phyloP scores from a whole-genome alignment of 495 filamentous ascomycete species.

The Paragyromitra xinjiangensis region DNA sequence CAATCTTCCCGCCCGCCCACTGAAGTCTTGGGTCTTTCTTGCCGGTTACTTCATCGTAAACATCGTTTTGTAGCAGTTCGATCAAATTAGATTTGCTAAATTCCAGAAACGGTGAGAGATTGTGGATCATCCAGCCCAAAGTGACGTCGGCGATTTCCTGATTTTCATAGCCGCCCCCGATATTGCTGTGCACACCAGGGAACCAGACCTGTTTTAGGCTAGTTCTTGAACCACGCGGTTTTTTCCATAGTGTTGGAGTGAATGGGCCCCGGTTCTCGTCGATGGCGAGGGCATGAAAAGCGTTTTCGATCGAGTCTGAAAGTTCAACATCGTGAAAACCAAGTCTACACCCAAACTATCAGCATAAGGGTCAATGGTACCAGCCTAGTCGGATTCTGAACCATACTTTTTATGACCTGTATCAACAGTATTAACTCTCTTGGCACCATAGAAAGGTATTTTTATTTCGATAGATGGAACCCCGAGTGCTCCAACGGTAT shows the following conservation, averaged over 20 bases:
- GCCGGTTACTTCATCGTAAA: constrained; percentile 32
- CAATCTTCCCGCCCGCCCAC: constrained; percentile 53
- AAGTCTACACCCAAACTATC: constrained; percentile 62
- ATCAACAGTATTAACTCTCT: constrained; percentile 58
- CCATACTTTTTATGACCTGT: constrained; percentile 63
- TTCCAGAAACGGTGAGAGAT: constrained; percentile 51
- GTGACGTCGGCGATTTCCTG: constrained; percentile 71
- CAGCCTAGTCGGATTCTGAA: background rate
- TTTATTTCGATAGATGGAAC: constrained; percentile 59
- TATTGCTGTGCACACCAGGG: constrained; percentile 72
- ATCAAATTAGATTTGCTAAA: constrained; percentile 47
- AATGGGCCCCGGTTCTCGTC: constrained; percentile 74
- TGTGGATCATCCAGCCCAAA: constrained; percentile 67
- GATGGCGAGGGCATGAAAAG: constrained; percentile 77
- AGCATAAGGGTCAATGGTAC: background rate
- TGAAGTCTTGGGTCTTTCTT: constrained; percentile 24
- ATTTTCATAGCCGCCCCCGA: constrained; percentile 70
- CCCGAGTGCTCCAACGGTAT: constrained; percentile 69
- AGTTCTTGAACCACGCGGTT: constrained; percentile 53
- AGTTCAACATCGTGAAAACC: constrained; percentile 42
- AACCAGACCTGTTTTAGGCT: constrained; percentile 79
- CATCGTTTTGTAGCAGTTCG: constrained; percentile 50
- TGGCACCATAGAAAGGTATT: constrained; percentile 36
- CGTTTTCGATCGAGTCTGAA: constrained; percentile 66
- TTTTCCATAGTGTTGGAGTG: constrained; percentile 69